Evolutionary conservation across 371 early-diverging fungal species (phyloP).

Genomic region (Actinomortierella ambigua): DNA sequence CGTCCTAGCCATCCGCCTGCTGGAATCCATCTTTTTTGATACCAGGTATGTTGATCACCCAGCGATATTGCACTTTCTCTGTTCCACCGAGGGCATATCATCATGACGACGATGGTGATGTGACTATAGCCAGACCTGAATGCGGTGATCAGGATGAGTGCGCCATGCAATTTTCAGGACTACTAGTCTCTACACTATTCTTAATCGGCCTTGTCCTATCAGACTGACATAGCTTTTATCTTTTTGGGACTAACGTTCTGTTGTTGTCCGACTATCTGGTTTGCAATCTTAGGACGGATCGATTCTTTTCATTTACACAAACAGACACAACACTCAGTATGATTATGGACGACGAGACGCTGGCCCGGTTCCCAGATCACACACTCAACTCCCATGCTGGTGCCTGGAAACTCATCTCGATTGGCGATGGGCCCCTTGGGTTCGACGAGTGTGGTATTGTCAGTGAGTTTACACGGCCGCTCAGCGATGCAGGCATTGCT

Average conservation of each 20-base stretch:
- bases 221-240: too few relatives aligned
- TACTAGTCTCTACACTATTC: too few relatives aligned
- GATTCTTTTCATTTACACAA: slow-evolving; percentile 42
- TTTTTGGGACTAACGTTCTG: not conserved
- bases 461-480: slow-evolving; percentile 30
- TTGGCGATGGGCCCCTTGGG: slow-evolving; percentile 42
- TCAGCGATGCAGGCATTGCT: slow-evolving; percentile 25
- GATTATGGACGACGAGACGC: slow-evolving; percentile 39
- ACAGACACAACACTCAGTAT: slow-evolving; percentile 38
- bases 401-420: slow-evolving; percentile 41
- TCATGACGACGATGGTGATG: too few relatives aligned
- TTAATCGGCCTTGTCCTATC: too few relatives aligned
- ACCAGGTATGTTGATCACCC: slow-evolving; percentile 19
- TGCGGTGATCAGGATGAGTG: too few relatives aligned
- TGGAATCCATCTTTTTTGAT: slow-evolving; percentile 41
- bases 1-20: slow-evolving; percentile 18
- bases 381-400: slow-evolving; percentile 43
- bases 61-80: too few relatives aligned
- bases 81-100: too few relatives aligned
- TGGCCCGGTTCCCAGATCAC: slow-evolving; percentile 37
- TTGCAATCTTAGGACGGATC: slow-evolving; percentile 16
- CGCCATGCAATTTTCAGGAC: too few relatives aligned
- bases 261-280: not conserved
- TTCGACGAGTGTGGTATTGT: slow-evolving; percentile 43
- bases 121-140: too few relatives aligned